phyloP scores from a whole-genome alignment of 1,284 basidiomycete genomes.

The Cryptococcus deneoformans region DNA sequence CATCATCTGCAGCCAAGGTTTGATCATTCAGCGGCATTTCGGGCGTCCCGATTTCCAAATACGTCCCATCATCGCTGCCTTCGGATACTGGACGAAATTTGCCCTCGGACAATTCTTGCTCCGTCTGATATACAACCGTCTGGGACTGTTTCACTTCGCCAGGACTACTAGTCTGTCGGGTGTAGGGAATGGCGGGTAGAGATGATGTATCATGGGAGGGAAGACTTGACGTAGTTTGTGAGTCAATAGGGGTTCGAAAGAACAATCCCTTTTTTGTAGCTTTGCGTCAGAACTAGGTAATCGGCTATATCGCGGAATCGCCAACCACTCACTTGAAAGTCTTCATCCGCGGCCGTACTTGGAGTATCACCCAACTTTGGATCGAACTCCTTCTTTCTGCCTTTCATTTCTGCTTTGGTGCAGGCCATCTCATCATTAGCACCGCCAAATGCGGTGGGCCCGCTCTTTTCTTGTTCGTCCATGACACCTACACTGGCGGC shows the following conservation, averaged over 20 bases:
- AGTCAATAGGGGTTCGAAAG: slow-evolving; percentile 40
- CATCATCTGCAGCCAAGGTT: neutral
- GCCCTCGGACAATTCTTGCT: neutral
- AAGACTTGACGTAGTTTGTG: neutral
- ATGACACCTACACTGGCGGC: slow-evolving; percentile 19
- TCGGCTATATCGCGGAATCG: neutral
- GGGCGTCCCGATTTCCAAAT: slow-evolving; percentile 30
- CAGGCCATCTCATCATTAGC: neutral
- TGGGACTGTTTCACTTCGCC: no score
- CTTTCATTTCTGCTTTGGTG: neutral
- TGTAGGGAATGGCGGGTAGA: no score
- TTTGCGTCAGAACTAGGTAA: neutral
- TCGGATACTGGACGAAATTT: slow-evolving; percentile 9
- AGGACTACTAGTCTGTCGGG: no score
- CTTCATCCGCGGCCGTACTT: slow-evolving; percentile 16
- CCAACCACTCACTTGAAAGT: slow-evolving; percentile 21
- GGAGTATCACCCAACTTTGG: slow-evolving; percentile 7
- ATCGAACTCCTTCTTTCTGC: neutral
- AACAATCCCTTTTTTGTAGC: slow-evolving; percentile 32
- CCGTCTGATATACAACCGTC: neutral
- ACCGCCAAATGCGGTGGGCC: neutral
- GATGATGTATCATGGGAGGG: neutral
- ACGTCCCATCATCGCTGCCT: slow-evolving; percentile 21
- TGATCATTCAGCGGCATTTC: neutral
- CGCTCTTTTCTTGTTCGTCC: slow-evolving; percentile 4